Conservation (phyloP, 1,284 basidiomycete species). For the Sporisorium exsertum region DNA sequence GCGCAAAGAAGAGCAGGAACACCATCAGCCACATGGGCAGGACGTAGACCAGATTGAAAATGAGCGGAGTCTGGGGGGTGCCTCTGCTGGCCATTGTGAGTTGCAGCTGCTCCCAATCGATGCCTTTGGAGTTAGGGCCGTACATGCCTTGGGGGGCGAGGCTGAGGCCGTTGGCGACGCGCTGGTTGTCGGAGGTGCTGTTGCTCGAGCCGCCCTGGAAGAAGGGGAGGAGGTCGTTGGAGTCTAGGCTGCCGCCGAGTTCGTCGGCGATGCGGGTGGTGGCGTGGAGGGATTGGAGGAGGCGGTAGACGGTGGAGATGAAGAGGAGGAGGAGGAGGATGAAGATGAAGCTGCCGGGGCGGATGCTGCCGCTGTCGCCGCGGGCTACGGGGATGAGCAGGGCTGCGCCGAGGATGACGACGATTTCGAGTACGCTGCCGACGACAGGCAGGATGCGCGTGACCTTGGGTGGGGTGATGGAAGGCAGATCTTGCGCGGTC, state of each 20-base stretch:
- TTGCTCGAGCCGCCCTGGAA: slow-evolving; percentile 36
- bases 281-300: slow-evolving; percentile 49
- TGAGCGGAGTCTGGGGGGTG: slow-evolving; percentile 48
- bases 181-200: slow-evolving; percentile 23
- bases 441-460: slow-evolving; percentile 48
- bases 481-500: slow-evolving; percentile 39
- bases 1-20: slow-evolving; percentile 56
- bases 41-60: slow-evolving; percentile 57
- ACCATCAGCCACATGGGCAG: slow-evolving; percentile 58
- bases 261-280: slow-evolving; percentile 39
- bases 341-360: slow-evolving; percentile 51
- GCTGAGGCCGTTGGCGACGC: slow-evolving; percentile 31
- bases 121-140: slow-evolving; percentile 42
- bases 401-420: slow-evolving; percentile 47
- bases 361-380: slow-evolving; percentile 35
- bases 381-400: slow-evolving; percentile 54
- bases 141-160: slow-evolving; percentile 57
- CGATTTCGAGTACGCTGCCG: slow-evolving; percentile 33
- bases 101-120: slow-evolving; percentile 54
- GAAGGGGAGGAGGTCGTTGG: slow-evolving; percentile 43
- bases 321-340: slow-evolving; percentile 50
- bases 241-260: slow-evolving; percentile 24
- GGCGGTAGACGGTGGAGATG: slow-evolving; percentile 43
- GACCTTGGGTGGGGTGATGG: slow-evolving; percentile 33
- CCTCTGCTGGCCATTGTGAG: slow-evolving; percentile 47